Conservation (phyloP, 192 early-diverging fungal species). For the Chytriomyces hyalinus region DNA sequence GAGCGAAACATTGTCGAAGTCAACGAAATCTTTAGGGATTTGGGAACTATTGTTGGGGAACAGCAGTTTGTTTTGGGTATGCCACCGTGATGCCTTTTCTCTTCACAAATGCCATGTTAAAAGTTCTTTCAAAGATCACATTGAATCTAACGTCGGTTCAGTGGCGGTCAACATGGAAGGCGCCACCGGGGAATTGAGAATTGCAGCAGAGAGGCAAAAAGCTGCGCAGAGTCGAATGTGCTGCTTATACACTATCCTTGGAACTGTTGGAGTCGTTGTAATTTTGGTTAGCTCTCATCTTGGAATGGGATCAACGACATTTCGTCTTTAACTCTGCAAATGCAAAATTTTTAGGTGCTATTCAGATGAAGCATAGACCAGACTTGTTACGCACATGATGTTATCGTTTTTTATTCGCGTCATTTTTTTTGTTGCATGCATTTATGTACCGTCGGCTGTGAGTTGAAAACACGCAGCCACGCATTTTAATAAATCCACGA, state of each 20-base stretch:
- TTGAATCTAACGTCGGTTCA: slow-evolving; percentile 90
- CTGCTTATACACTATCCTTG: slow-evolving; percentile 78
- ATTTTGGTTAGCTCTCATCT: slow-evolving; percentile 42
- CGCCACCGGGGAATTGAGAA: slow-evolving; percentile 80
- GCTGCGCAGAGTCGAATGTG: slow-evolving; percentile 81
- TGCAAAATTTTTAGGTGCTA: no score
- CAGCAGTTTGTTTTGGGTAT: slow-evolving; percentile 89
- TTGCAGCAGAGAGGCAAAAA: slow-evolving; percentile 80
- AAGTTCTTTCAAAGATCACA: slow-evolving; percentile 73
- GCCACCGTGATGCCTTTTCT: slow-evolving; percentile 21
- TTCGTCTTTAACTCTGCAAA: no score
- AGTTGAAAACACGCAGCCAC: no score
- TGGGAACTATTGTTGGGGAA: slow-evolving; percentile 96
- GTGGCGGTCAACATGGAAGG: slow-evolving; percentile 77
- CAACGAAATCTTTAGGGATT: slow-evolving; percentile 96
- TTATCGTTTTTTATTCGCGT: no score
- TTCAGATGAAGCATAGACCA: no score
- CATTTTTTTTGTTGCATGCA: no score
- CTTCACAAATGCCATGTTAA: not conserved
- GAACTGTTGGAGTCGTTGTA: slow-evolving; percentile 72
- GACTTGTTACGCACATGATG: no score
- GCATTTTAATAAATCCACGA: no score
- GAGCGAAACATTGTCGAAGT: slow-evolving; percentile 92
- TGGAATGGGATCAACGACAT: no score
- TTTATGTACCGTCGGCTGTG: no score